Evolutionary conservation across 1,139 yeast genomes (phyloP).

Genomic region (Wickerhamomyces sp.): DNA sequence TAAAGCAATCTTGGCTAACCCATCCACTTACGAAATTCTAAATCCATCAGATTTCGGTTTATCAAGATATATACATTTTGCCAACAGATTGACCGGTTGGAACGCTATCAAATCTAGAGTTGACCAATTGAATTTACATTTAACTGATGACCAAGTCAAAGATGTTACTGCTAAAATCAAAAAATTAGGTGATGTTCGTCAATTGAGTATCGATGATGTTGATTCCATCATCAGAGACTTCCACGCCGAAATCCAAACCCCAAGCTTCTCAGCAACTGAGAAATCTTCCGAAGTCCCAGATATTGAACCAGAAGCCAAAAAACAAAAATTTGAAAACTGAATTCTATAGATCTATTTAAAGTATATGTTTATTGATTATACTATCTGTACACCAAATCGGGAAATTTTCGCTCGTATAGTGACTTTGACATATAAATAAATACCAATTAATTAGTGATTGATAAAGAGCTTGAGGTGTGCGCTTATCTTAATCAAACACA

Average conservation of each 20-base stretch:
- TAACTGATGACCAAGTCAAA: constrained; percentile 91
- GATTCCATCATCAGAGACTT: constrained; percentile 93
- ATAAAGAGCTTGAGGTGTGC: too few species aligned
- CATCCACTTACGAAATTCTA: constrained; percentile 94
- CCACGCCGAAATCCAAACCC: constrained; percentile 65
- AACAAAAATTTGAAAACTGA: constrained; percentile 22
- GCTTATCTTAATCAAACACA: too few species aligned
- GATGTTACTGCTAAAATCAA: constrained; percentile 93
- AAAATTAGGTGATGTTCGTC: constrained; percentile 91
- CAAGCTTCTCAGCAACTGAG: constrained; percentile 27
- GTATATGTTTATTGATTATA: too few species aligned
- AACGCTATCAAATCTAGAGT: constrained; percentile 98
- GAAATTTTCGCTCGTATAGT: too few species aligned
- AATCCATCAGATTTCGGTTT: constrained; percentile 94
- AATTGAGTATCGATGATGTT: constrained; percentile 92
- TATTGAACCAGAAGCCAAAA: constrained; percentile 26
- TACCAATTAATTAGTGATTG: too few species aligned
- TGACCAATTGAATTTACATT: constrained; percentile 87
- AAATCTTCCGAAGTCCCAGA: constrained; percentile 21
- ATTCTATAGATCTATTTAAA: too few species aligned
- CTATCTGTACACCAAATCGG: too few species aligned
- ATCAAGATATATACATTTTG: constrained; percentile 93
- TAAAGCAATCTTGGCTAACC: constrained; percentile 96
- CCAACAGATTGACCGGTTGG: constrained; percentile 98
- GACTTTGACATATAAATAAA: too few species aligned